Evolutionary conservation across 1,139 yeast genomes (phyloP).

Genomic region (Pichia sp.): DNA sequence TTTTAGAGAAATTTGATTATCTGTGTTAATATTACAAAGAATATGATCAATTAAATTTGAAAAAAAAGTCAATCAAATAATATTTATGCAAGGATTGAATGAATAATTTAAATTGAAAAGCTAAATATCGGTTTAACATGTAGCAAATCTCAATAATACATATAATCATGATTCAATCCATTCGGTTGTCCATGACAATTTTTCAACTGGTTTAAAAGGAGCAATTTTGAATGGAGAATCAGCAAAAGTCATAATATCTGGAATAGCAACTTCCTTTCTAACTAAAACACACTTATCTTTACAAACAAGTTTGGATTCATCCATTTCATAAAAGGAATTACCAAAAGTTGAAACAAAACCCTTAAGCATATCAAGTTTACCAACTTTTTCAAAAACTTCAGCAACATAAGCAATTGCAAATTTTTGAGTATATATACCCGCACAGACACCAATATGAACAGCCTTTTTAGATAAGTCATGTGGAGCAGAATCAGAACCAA

Average conservation of each 20-base stretch:
- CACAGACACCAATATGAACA: slow-evolving; percentile 80
- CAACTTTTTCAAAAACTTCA: slow-evolving; percentile 66
- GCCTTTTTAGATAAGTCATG: slow-evolving; percentile 79
- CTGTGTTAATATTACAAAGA: too few species aligned
- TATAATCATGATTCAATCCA: slow-evolving; percentile 41
- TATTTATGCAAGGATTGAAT: background rate
- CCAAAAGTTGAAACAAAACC: slow-evolving; percentile 77
- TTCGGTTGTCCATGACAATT: slow-evolving; percentile 65
- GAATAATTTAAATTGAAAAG: background rate
- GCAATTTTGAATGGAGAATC: slow-evolving; percentile 51
- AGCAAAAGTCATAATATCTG: slow-evolving; percentile 43
- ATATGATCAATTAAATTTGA: too few species aligned
- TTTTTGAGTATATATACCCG: slow-evolving; percentile 93
- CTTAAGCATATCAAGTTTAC: slow-evolving; percentile 57
- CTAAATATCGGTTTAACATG: background rate
- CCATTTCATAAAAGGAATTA: slow-evolving; percentile 56
- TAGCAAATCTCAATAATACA: background rate
- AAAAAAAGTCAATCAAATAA: too few species aligned
- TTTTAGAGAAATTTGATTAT: too few species aligned
- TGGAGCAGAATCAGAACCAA: slow-evolving; percentile 97
- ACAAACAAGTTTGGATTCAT: slow-evolving; percentile 36
- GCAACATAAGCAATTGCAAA: slow-evolving; percentile 80
- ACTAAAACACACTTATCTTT: slow-evolving; percentile 47
- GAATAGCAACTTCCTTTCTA: slow-evolving; percentile 47
- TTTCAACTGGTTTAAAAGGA: slow-evolving; percentile 86